These are phyloP conservation scores for Pseudogymnoascus sp. DNA, from an alignment of 2,329 filamentous ascomycete genomes.

Conservation along the genomic window DNA sequence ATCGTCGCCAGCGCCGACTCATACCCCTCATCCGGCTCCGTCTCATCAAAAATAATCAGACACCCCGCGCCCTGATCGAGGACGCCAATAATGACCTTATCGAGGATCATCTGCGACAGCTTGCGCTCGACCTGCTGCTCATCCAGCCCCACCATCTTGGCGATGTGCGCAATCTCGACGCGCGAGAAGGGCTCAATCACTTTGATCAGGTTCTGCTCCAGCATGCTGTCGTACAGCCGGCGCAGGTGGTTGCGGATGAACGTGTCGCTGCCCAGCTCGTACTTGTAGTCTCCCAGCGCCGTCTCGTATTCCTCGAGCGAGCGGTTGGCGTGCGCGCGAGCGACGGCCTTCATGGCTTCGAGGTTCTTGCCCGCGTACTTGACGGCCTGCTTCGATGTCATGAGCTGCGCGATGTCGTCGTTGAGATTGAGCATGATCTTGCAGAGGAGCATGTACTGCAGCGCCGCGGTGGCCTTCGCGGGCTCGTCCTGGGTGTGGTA, in stretches of 20 bases:
- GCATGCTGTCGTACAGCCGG: constrained; percentile 92
- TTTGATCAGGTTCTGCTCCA: constrained; percentile 99
- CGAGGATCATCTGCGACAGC: constrained; percentile 97
- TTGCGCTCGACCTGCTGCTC: constrained; percentile 96
- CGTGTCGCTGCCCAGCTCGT: constrained; percentile 85
- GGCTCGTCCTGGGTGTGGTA: constrained; percentile 90
- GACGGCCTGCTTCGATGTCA: constrained; percentile 92
- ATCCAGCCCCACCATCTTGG: constrained; percentile 94
- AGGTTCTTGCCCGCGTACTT: constrained; percentile 94
- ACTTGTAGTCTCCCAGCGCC: constrained; percentile 80
- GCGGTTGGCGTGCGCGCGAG: constrained; percentile 87
- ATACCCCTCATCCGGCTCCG: constrained; percentile 84
- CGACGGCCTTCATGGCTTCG: constrained; percentile 98
- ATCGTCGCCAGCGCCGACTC: constrained; percentile 91
- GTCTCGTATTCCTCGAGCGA: constrained; percentile 96
- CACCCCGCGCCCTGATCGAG: constrained; percentile 96
- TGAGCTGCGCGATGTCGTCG: constrained; percentile 90
- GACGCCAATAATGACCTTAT: constrained; percentile 97
- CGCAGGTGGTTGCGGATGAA: constrained; percentile 97
- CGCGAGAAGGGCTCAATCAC: constrained; percentile 98
- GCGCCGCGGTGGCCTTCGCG: constrained; percentile 82
- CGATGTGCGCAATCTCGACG: constrained; percentile 93
- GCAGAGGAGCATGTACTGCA: constrained; percentile 99
- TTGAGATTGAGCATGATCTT: constrained; percentile 98
- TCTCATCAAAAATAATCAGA: constrained; percentile 94